Evolutionary conservation across 2,329 filamentous ascomycete species (phyloP), one percentile per base, ranked within the genome.

Genomic region (Exophiala lecanii-corni): DNA sequence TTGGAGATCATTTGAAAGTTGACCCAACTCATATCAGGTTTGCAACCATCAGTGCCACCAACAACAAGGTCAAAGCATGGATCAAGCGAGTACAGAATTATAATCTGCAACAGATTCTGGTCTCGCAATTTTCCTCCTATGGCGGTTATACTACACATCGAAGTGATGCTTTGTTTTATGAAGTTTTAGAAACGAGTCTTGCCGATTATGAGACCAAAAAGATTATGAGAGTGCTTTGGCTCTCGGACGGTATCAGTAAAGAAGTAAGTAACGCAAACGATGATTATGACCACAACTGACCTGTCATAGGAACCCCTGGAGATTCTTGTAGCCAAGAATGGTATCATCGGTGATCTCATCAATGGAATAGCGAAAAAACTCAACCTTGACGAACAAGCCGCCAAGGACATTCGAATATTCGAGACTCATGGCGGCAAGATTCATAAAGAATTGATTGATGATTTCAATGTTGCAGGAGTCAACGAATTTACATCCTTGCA

Each of bases 141-240:
- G 75, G 83, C 38, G 85, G 81, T 54, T 76, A 77, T 47, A 63
- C 70, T 43, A 81, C 75, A 21, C 85, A 89, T 59, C 77, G 82
- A 41, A 68, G 76, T 15, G 91, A 97, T 64, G 79, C 84, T 1
- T 72, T 98, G 39, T 97, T 83, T 63, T 98, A 89, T 60, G 92
- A 98, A 63, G 79, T 97, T 19, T 70, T 98, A 30, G 92, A 98
- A 51, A 94, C 96, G 72, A 95, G 88, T 57, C 69, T 98, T 35
- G 85, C 86, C 17, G 94, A 98, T 64, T 74, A 94, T 32, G 92
- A 98, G 60, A 92, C 86, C 43, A 92, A 94, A 71, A 96, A 94
- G 71, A 79, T 72, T 44, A 70, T 97, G 51, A 91, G 86, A 63
- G 69, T 98, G 36, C 86, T 75, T 1, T 91, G 85, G 80, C 71